Evolutionary conservation across 352 stramenopile species (phyloP), one percentile per base, ranked within the genome.

Genomic region (Phytophthora agathidicida): DNA sequence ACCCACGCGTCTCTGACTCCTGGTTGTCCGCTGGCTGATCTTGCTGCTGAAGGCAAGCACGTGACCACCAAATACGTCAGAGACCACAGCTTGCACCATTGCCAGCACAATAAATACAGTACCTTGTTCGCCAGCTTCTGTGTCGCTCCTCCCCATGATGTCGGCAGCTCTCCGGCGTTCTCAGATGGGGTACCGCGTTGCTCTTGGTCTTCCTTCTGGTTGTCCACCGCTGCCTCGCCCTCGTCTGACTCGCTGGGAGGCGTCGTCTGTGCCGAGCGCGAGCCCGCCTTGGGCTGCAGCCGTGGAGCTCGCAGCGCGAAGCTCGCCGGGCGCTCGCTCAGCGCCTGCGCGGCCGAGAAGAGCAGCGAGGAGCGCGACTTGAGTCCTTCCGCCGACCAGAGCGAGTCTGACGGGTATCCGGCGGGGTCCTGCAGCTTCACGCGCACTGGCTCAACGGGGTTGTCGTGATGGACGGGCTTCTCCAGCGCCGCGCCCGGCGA

Each of bases 321-420:
- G 42, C 56, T 60, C 9, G 46, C 35, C 9, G 62, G 51, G 35
- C 48, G 67, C 11, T 71, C 56, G n/a, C 31, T 55, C 43, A 62
- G 26, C 16, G 46, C 32, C 44, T 75, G 67, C 22, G 66, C 71
- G 28, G 62, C 33, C 6, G 67, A 75, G 48, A 85, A 89, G 16
- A 91, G 71, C 39, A 82, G 60, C 20, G 82, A 74, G 1, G 69
- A 50, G 37, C 74, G 75, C 16, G 71, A 41, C 19, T 71, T 55
- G 19, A 91, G 68, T 11, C 83, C 80, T 43, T 86, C 80, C 10
- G 78, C 73, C 22, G 83, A 83, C 83, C 83, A 93, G 19, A 89
- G 48, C 22, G 80, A 63, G 28, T 74, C 61, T 23, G 71, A 68
- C 17, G 70, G 45, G 33, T 65, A 80, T 24, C 73, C 60, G 19